A percentile compares a stretch with the other conserved stretches of the same genome.
Evolutionary conservation across 2,329 filamentous ascomycete genomes (phyloP).

Genomic region (Diaporthe citriasiana): DNA sequence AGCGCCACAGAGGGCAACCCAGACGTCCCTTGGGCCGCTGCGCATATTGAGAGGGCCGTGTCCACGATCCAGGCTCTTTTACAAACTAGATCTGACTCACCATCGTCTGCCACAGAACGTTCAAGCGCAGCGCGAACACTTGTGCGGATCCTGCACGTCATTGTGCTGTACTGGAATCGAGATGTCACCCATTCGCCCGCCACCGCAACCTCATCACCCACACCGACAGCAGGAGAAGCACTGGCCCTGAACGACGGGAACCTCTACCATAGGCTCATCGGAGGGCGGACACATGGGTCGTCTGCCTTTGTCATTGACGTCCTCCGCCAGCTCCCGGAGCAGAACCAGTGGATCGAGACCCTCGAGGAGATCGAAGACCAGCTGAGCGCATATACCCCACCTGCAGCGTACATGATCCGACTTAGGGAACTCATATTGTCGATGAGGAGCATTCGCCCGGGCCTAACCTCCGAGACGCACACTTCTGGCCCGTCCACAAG

Average conservation of each 20-base stretch:
- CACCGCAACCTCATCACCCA: background rate
- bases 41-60: constrained; percentile 60
- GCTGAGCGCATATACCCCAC: constrained; percentile 47
- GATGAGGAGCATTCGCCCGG: constrained; percentile 45
- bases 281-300: constrained; percentile 55
- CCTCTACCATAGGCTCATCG: constrained; percentile 64
- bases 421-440: constrained; percentile 50
- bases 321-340: constrained; percentile 59
- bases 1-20: constrained; percentile 51
- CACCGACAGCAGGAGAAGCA: constrained; percentile 36
- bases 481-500: background rate
- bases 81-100: constrained; percentile 52
- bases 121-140: constrained; percentile 63
- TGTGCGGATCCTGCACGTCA: constrained; percentile 61
- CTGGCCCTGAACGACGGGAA: constrained; percentile 58
- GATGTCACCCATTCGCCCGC: background rate
- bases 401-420: constrained; percentile 49
- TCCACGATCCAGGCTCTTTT: constrained; percentile 60
- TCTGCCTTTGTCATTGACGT: constrained; percentile 62
- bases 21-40: constrained; percentile 64
- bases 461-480: background rate
- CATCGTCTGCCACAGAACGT: constrained; percentile 56
- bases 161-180: constrained; percentile 51
- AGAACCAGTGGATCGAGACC: constrained; percentile 58
- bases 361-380: constrained; percentile 52